A percentile compares a stretch with the other conserved stretches of the same genome.
These are phyloP conservation scores for Gillenia trifoliata DNA, from an alignment of 306 rosid species.

Conservation along the genomic window DNA sequence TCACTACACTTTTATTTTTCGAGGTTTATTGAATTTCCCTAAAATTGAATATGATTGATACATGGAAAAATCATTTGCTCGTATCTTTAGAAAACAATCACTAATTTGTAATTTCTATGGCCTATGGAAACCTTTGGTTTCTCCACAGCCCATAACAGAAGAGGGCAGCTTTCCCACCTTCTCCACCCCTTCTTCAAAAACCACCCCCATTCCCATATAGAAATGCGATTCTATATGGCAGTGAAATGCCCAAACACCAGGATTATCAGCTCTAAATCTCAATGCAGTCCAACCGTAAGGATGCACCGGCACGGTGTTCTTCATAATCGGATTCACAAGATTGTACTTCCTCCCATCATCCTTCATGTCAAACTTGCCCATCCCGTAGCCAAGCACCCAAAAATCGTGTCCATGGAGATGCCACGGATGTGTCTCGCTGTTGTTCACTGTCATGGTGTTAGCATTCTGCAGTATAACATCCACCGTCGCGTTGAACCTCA, in stretches of 20 bases:
- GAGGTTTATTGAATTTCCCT: no score
- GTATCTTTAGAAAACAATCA: not conserved
- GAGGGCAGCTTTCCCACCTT: conserved; percentile 56
- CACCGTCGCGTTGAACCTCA: conserved; percentile 33
- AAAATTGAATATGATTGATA: not conserved
- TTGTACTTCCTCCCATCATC: conserved; percentile 56
- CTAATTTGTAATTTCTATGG: conserved; percentile 24
- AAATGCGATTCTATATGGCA: conserved; percentile 88
- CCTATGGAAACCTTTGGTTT: conserved; percentile 24
- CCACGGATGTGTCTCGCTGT: conserved; percentile 84
- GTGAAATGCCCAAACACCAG: conserved; percentile 89
- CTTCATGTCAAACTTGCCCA: conserved; percentile 47
- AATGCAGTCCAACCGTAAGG: conserved; percentile 80
- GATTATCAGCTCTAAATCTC: conserved; percentile 68
- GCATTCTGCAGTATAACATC: conserved; percentile 74
- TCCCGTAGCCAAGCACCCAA: conserved; percentile 80
- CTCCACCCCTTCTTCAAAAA: conserved; percentile 75
- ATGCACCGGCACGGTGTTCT: conserved; percentile 81
- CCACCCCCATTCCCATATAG: conserved; percentile 88
- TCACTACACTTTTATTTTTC: no score
- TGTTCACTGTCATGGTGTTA: conserved; percentile 22
- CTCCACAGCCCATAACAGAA: conserved; percentile 81
- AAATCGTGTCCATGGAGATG: conserved; percentile 89
- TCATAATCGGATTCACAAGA: conserved; percentile 69
- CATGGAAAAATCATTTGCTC: not conserved